These are phyloP conservation scores for Whalleya microplaca DNA, from an alignment of 2,329 filamentous ascomycete species.

Conservation along the genomic window DNA sequence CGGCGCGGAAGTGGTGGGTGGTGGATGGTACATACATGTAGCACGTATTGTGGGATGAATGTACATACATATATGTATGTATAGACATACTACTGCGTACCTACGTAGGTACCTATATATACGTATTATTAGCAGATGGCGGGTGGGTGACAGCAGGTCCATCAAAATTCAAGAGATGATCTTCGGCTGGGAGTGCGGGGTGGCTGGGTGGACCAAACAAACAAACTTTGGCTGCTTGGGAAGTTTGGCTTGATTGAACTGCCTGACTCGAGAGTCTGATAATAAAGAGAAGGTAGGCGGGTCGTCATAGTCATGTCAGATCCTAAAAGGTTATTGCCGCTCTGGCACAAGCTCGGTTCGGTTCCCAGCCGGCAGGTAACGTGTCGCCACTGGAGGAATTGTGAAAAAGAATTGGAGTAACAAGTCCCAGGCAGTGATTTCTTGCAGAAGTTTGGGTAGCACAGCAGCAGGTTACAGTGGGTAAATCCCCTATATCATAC, in stretches of 20 bases:
- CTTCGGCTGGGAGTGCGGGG: neutral
- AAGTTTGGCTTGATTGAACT: too few species aligned
- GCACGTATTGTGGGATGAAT: too few species aligned
- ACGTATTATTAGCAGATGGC: neutral
- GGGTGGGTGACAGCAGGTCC: too few species aligned
- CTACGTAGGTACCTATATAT: neutral
- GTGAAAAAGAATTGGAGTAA: constrained; percentile 24
- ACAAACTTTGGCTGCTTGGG: too few species aligned
- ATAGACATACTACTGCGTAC: neutral
- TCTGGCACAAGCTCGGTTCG: constrained; percentile 5
- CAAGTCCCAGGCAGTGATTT: constrained; percentile 16
- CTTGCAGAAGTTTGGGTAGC: constrained; percentile 22
- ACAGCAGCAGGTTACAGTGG: constrained; percentile 17
- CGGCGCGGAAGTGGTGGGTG: too few species aligned
- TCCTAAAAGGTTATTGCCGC: constrained; percentile 24
- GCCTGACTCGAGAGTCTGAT: constrained; percentile 15
- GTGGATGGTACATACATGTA: neutral
- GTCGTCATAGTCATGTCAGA: constrained; percentile 28
- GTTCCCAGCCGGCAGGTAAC: constrained; percentile 10
- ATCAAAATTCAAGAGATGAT: neutral
- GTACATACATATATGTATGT: too few species aligned
- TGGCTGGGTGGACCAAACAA: neutral
- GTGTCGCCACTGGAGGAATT: constrained; percentile 18
- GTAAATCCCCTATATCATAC: constrained; percentile 1
- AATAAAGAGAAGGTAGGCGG: neutral